phyloP scores from a whole-genome alignment of 2,329 filamentous ascomycete species.

The Dothistroma pini region DNA sequence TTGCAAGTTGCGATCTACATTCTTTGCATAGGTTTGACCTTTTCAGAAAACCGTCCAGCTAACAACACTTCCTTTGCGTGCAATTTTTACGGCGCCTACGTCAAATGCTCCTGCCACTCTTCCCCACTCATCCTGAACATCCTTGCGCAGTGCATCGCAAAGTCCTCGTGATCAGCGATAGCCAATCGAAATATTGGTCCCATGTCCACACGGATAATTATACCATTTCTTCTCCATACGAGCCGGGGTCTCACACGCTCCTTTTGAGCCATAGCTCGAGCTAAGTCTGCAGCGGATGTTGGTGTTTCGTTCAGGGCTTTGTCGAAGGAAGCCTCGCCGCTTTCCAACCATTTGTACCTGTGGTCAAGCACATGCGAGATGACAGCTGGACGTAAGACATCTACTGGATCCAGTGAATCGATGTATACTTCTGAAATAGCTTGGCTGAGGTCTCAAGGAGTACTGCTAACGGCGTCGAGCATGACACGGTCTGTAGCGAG shows the following conservation, averaged over 20 bases:
- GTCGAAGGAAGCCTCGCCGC: not conserved
- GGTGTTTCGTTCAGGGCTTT: not conserved
- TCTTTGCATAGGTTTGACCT: too few species aligned
- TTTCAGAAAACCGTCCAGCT: too few species aligned
- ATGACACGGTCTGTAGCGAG: not conserved
- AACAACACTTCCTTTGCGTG: too few species aligned
- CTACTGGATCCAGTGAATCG: not conserved
- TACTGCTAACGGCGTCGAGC: too few species aligned
- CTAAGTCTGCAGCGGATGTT: not conserved
- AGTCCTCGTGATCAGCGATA: not conserved
- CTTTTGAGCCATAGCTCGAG: not conserved
- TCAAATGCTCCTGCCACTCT: not conserved
- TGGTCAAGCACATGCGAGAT: not conserved
- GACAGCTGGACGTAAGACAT: not conserved
- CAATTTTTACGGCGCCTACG: not conserved
- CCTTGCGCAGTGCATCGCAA: not conserved
- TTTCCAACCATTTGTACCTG: not conserved
- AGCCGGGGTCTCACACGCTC: too few species aligned
- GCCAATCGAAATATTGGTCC: not conserved
- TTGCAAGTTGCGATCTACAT: too few species aligned
- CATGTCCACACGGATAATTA: not conserved
- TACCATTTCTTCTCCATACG: not conserved
- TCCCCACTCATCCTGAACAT: not conserved
- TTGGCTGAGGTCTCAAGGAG: not conserved
- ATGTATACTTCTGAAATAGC: not conserved